Evolutionary conservation across 805 yeast species (phyloP), one percentile per base, ranked within the genome.

Genomic region (Candida nitratophila): DNA sequence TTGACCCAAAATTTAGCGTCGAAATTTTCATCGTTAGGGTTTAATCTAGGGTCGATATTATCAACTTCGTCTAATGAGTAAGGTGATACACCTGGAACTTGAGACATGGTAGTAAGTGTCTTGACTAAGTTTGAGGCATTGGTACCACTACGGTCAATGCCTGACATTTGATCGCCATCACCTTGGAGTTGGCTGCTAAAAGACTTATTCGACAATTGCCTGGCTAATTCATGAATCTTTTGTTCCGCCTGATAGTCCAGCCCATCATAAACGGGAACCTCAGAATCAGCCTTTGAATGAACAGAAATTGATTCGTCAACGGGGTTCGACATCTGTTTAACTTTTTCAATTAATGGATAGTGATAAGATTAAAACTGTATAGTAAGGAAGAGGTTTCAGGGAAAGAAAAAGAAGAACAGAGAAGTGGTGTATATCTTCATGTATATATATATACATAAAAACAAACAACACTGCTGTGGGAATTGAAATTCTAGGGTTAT

Each of bases 1-100:
- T 78, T 78, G 44, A 82, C 79, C 89, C 89, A 82, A 44, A 72
- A 75, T 53, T 73, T 76, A 42, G 84, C 70, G 50, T 74, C 72
- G 56, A 82, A 82, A 7, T 71, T 55, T n/a, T 75, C 81, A 42
- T 75, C 67, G 20, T 68, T 65, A 1, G 89, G 89, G 54, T 83
- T 78, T 51, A 83, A 65, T 42, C 66, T 53, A n/a, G 74, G 69
- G 41, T 66, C 68, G 21, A 49, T 31, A n/a, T 31, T 26, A 17
- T 11, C 37, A 30, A 11, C 6, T 12, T 5, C 16, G 30, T 20
- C 34, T 3, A 12, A 3, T 11, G 14, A 22, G 15, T 55, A 68
- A 1, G 80, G 74, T 37, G 53, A 52, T 1, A 66, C 58, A 45
- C 81, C 81, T 0, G 78, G 78, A 24, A 74, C 76, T 42, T 66